These are phyloP conservation scores for Camellia granthamiana DNA, from an alignment of 148 eudicot genomes.

Conservation along the genomic window DNA sequence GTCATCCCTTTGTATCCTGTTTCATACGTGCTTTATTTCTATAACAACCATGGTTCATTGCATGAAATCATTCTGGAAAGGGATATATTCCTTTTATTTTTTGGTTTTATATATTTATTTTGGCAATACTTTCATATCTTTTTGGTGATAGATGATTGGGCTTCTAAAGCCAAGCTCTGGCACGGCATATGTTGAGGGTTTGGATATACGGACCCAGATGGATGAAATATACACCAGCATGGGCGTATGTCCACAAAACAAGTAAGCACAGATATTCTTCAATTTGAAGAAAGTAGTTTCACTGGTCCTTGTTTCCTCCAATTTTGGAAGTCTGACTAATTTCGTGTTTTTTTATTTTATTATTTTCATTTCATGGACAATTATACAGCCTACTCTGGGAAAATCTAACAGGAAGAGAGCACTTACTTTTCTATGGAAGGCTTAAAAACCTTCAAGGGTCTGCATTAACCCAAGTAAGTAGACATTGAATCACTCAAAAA, in stretches of 20 bases:
- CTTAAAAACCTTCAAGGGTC: slow-evolving; percentile 86
- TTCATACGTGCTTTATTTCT: neutral
- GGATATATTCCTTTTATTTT: neutral
- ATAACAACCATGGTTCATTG: neutral
- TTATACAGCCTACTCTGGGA: slow-evolving; percentile 82
- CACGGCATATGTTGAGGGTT: slow-evolving; percentile 68
- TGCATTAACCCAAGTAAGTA: slow-evolving; percentile 57
- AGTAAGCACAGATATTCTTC: slow-evolving; percentile 44
- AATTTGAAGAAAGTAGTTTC: neutral
- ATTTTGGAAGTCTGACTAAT: neutral
- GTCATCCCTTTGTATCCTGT: neutral
- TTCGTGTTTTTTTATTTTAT: neutral
- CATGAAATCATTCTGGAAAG: neutral
- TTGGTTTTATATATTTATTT: neutral
- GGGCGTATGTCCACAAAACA: slow-evolving; percentile 98
- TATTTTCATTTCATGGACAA: slow-evolving; percentile 10
- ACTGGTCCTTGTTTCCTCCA: neutral
- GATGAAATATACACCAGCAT: slow-evolving; percentile 78
- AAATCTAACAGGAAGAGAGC: slow-evolving; percentile 85
- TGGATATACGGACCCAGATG: slow-evolving; percentile 67
- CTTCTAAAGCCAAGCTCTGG: slow-evolving; percentile 88
- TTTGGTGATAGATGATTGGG: slow-evolving; percentile 76
- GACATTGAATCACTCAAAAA: neutral
- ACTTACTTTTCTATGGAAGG: slow-evolving; percentile 89
- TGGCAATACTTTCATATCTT: neutral